These are phyloP conservation scores for Carex cristatella DNA, from an alignment of 176 grass and related monocot genomes.

Conservation along the genomic window DNA sequence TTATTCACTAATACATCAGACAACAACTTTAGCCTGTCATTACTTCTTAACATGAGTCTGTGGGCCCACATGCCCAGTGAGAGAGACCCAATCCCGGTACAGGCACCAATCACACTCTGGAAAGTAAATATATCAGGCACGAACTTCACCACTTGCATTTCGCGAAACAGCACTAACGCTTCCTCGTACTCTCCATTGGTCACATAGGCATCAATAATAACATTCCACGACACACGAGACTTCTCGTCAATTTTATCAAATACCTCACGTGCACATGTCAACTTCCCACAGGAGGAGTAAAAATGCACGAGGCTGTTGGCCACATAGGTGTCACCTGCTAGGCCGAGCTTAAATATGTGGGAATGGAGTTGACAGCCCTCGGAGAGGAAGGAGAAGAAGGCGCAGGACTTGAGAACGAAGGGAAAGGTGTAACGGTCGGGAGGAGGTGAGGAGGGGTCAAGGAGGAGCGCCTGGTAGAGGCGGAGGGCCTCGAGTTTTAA, in stretches of 20 bases:
- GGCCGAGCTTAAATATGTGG: conserved; percentile 54
- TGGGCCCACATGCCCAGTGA: conserved; percentile 75
- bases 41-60: conserved; percentile 41
- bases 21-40: conserved; percentile 6
- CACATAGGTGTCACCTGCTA: conserved; percentile 44
- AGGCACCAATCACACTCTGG: conserved; percentile 72
- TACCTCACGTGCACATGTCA: conserved; percentile 26
- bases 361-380: conserved; percentile 79
- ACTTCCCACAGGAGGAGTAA: conserved; percentile 67
- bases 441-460: conserved; percentile 11
- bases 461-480: conserved; percentile 49
- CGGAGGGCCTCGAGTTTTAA: conserved; percentile 35
- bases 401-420: conserved; percentile 50
- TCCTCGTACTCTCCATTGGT: conserved; percentile 58
- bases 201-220: conserved; percentile 51
- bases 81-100: conserved; percentile 47
- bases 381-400: conserved; percentile 57
- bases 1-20: conserved; percentile 74
- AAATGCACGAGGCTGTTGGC: conserved; percentile 82
- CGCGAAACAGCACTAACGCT: conserved; percentile 49
- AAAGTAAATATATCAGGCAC: conserved; percentile 62
- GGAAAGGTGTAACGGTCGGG: conserved; percentile 47
- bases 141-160: conserved; percentile 49
- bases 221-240: conserved; percentile 87
- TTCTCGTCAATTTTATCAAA: conserved; percentile 45